A percentile compares a stretch with the other conserved stretches of the same genome.
These are phyloP conservation scores for Boechera retrofracta DNA, from an alignment of 345 rosid species.

Conservation along the genomic window DNA sequence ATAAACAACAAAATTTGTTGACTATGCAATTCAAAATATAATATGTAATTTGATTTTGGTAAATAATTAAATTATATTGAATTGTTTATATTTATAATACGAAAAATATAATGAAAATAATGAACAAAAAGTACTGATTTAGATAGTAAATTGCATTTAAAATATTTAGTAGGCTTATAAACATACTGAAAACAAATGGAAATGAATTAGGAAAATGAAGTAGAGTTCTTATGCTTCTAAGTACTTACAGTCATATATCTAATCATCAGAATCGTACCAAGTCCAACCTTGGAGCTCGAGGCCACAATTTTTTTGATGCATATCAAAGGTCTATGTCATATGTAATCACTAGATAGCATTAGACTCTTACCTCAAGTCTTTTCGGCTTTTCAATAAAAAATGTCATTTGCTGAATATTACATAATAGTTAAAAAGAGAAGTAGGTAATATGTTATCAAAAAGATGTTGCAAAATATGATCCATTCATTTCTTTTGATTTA, in stretches of 20 bases:
- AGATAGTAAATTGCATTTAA: neutral
- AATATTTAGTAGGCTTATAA: neutral
- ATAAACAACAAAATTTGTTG: neutral
- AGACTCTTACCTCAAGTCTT: neutral
- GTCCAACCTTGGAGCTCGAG: neutral
- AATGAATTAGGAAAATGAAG: neutral
- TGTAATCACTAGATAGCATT: neutral
- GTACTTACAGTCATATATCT: neutral
- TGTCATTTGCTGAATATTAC: neutral
- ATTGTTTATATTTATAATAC: neutral
- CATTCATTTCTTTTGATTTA: neutral
- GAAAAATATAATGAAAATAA: neutral
- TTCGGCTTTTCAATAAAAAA: neutral
- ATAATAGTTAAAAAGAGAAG: neutral
- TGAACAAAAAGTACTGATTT: neutral
- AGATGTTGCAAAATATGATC: neutral
- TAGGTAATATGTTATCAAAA: too few species aligned
- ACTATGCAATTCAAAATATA: neutral
- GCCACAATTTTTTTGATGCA: neutral
- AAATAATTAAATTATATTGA: neutral
- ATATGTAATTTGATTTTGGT: neutral
- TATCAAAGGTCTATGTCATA: neutral
- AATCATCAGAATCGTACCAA: neutral
- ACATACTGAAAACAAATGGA: neutral
- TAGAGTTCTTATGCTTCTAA: neutral